Base-by-base conservation (phyloP, 805 yeast genomes). In the Candida krabiensis region DNA sequence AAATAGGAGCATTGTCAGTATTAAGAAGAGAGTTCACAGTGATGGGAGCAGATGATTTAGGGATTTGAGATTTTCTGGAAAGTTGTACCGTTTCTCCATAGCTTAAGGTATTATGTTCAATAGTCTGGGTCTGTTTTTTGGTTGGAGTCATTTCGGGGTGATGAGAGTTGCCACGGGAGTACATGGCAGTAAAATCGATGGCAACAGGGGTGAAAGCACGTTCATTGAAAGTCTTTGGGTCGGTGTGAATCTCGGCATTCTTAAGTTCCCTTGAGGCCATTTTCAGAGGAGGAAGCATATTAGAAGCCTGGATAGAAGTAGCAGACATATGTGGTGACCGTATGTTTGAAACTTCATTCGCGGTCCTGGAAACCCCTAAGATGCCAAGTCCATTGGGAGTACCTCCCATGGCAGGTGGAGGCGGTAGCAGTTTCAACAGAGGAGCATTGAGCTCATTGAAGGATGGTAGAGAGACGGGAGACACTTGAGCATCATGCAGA, bases 11-110 rank as follows among this genome's bases (percentile, higher is more conserved):
- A 30, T 44, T 44, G 22, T 40, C 48, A 7, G 39, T 30, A 14
- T 43, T 48, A 24, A 48, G 29, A 26, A 48, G 36, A 1, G 52
- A 45, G 14, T 37, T 46, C 18, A 47, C 41, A 23, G 47, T 47
- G 19, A 47, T 42, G 7, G 37, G 3, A 16, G 40, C 37, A 3
- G 39, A n/a, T n/a, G n/a, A n/a, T n/a, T n/a, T n/a, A n/a, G n/a
- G n/a, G n/a, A n/a, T n/a, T n/a, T n/a, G n/a, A n/a, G n/a, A n/a
- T n/a, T n/a, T n/a, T n/a, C n/a, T n/a, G n/a, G n/a, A n/a, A n/a
- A n/a, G n/a, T n/a, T n/a, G n/a, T n/a, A n/a, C n/a, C n/a, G n/a
- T n/a, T n/a, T n/a, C n/a, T n/a, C n/a, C n/a, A n/a, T n/a, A n/a
- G n/a, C n/a, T n/a, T n/a, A n/a, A n/a, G n/a, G 26, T 13, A 24